Conservation (phyloP, 2,329 filamentous ascomycete genomes). For the Xylaria sp. region DNA sequence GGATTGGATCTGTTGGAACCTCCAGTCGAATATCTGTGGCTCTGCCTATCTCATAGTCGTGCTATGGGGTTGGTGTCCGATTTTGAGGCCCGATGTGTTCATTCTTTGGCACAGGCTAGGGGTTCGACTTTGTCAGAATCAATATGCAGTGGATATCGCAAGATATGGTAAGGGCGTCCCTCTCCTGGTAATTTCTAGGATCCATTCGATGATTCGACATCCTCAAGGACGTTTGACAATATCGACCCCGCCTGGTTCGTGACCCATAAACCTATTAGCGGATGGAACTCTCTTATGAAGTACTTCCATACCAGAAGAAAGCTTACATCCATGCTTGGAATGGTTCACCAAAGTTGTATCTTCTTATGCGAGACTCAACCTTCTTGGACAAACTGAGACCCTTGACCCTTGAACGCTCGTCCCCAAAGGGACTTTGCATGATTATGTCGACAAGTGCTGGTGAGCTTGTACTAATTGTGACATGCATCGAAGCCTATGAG, state of each 20-base stretch:
- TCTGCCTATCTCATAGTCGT: slow-evolving; percentile 1
- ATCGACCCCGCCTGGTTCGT: slow-evolving; percentile 24
- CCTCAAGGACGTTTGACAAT: slow-evolving; percentile 41
- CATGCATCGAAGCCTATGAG: neutral
- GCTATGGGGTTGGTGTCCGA: neutral
- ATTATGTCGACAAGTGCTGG: neutral
- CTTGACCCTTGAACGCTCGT: slow-evolving; percentile 51
- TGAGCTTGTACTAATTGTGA: neutral
- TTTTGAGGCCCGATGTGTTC: neutral
- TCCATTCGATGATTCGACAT: slow-evolving; percentile 56
- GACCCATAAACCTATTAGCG: slow-evolving; percentile 63
- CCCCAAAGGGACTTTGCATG: neutral
- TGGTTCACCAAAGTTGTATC: slow-evolving; percentile 62
- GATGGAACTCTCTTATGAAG: slow-evolving; percentile 66
- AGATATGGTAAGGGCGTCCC: slow-evolving; percentile 67
- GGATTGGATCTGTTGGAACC: neutral
- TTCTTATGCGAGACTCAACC: slow-evolving; percentile 63
- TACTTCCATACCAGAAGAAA: slow-evolving; percentile 66
- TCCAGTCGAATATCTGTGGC: neutral
- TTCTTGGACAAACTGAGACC: slow-evolving; percentile 60
- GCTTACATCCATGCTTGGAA: slow-evolving; percentile 65
- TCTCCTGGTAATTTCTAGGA: slow-evolving; percentile 71
- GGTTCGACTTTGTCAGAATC: slow-evolving; percentile 71
- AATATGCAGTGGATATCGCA: slow-evolving; percentile 68
- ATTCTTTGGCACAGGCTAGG: slow-evolving; percentile 5